These are phyloP conservation scores for Phaeotremella fagi DNA, from an alignment of 768 basidiomycete species.

Conservation along the genomic window DNA sequence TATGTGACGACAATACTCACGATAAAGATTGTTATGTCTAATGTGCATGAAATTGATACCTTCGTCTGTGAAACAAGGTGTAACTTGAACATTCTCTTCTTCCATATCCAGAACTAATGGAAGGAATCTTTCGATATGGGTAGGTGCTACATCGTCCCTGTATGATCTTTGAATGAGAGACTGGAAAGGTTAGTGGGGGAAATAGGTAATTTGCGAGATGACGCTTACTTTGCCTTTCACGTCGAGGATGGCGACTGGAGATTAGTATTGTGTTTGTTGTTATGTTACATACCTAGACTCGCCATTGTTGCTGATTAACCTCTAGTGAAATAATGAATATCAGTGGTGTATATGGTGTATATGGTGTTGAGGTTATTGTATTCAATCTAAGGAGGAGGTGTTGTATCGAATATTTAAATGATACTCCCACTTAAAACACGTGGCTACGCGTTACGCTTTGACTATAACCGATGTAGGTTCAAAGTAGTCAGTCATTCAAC, in stretches of 20 bases:
- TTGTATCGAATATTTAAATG: too few relatives aligned
- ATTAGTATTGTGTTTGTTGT: neutral
- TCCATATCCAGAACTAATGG: conserved; percentile 91
- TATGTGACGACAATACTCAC: conserved; percentile 55
- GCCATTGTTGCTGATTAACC: conserved; percentile 7
- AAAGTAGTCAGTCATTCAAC: too few relatives aligned
- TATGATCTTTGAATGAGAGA: conserved; percentile 95
- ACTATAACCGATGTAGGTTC: neutral
- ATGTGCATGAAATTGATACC: conserved; percentile 99
- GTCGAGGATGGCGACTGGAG: conserved; percentile 80
- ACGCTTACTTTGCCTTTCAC: conserved; percentile 79
- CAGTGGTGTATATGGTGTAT: neutral
- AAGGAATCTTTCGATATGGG: conserved; percentile 87
- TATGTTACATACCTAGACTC: conserved; percentile 17
- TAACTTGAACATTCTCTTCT: conserved; percentile 93
- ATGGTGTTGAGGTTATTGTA: too few relatives aligned
- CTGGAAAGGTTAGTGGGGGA: too few relatives aligned
- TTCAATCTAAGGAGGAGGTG: too few relatives aligned
- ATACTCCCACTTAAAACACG: neutral
- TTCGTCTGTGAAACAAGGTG: conserved; percentile 90
- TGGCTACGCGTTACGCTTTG: neutral
- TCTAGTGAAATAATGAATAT: neutral
- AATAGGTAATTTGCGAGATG: too few relatives aligned
- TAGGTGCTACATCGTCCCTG: conserved; percentile 85
- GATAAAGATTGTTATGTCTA: conserved; percentile 92